Percentiles rank a stretch among this genome's conserved stretches.
phyloP scores from a whole-genome alignment of 129 eudicot species.

The Silybum marianum region DNA sequence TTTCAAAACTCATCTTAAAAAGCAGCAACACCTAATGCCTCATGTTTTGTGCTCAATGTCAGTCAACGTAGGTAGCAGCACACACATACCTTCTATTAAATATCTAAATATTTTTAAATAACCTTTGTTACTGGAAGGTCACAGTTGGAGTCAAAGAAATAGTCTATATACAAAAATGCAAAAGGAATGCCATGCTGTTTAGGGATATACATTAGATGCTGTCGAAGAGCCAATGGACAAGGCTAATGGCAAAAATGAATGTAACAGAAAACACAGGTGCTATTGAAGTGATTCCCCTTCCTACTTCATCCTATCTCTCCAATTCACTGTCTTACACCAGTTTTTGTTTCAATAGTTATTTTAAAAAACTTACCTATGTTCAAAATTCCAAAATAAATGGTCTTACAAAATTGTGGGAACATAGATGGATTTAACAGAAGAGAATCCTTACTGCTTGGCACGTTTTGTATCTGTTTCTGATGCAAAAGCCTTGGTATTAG shows the following conservation, averaged over 20 bases:
- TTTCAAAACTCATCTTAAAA: neutral
- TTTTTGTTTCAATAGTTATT: neutral
- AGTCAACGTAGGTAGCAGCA: neutral
- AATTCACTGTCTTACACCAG: neutral
- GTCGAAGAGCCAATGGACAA: neutral
- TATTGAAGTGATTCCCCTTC: neutral
- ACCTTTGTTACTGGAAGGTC: neutral
- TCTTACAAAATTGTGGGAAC: neutral
- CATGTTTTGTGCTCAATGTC: neutral
- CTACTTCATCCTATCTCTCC: neutral
- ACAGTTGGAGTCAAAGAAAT: neutral
- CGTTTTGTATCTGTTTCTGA: slow-evolving; percentile 64
- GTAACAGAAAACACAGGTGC: neutral
- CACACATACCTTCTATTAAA: neutral
- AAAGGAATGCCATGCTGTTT: neutral
- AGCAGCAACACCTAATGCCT: neutral
- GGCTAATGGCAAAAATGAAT: neutral
- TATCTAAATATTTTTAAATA: neutral
- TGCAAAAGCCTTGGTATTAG: slow-evolving; percentile 41
- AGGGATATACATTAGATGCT: neutral
- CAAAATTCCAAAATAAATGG: neutral
- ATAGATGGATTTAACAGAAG: neutral
- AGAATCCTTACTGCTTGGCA: slow-evolving; percentile 63
- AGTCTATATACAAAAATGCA: neutral
- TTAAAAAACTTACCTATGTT: neutral